Base-by-base conservation (phyloP, 2,329 filamentous ascomycete species). In the Pseudopyrenochaeta lycopersici region DNA sequence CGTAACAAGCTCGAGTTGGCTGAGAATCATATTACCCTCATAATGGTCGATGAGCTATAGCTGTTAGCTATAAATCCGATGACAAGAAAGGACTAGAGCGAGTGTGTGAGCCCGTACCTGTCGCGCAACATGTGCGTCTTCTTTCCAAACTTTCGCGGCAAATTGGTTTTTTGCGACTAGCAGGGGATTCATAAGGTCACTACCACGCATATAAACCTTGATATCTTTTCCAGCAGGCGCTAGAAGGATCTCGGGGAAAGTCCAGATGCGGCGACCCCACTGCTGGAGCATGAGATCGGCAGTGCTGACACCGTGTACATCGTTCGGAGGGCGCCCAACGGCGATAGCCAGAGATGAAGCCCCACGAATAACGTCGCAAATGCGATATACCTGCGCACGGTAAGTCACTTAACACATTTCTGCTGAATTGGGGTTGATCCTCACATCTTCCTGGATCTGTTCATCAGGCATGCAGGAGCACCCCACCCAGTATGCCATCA, bases 201-300 rank as follows among this genome's bases (percentile, higher is more conserved):
- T 58, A 7, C 57, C 66, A 20, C 70, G 69, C 12, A 66, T 65
- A 47, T 76, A 78, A 5, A 78, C 65, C 5, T 58, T 52, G 38
- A 78, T 75, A 1, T 62, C 52, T 21, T 65, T 59, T 0, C 64
- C 60, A 2, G 58, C 59, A 4, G 74, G 72, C 18, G 71, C 65
- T 1, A 79, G 62, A 0, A 80, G 64, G 1, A 77, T 67, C 55
- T 81, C 79, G 1, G 81, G 78, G 27, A 82, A 72, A 0, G 80
- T 82, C 74, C 80, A 81, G 17, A 83, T 68, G 3, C 76, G 74
- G 9, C 65, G 74, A 15, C 77, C 81, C 80, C 74, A 82, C 60
- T 78, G 67, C 7, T 72, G 66, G 11, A 81, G 64, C 68, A 74
- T 68, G 23, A 72, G 55, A 35, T 64, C 47, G 11, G 68, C 52